phyloP scores from a whole-genome alignment of 2,329 filamentous ascomycete genomes.

The Colletotrichum viniferum region DNA sequence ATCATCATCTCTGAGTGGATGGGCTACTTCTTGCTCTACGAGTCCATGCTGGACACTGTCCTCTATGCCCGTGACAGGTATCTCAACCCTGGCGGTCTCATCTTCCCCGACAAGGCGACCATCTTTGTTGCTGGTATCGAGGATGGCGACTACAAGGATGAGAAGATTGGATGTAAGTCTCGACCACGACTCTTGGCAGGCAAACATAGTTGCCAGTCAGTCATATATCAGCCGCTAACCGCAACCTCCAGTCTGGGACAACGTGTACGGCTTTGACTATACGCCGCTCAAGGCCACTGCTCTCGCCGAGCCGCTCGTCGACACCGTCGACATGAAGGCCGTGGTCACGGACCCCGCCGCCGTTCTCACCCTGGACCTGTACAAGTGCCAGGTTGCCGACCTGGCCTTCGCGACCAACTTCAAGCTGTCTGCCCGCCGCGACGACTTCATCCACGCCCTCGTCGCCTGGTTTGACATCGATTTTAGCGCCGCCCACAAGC shows the following conservation, averaged over 20 bases:
- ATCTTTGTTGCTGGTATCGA: slow-evolving; percentile 97
- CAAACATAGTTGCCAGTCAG: not conserved
- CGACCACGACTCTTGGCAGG: not conserved
- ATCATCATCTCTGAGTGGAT: slow-evolving; percentile 99
- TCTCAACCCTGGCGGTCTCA: slow-evolving; percentile 83
- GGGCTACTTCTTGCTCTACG: slow-evolving; percentile 98
- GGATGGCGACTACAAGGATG: slow-evolving; percentile 99
- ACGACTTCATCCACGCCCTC: slow-evolving; percentile 94
- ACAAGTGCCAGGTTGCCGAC: slow-evolving; percentile 84
- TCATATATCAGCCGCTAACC: not conserved
- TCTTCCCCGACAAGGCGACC: slow-evolving; percentile 98
- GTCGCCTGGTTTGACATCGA: slow-evolving; percentile 99
- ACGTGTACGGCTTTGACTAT: slow-evolving; percentile 98
- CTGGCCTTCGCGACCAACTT: slow-evolving; percentile 85
- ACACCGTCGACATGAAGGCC: slow-evolving; percentile 96
- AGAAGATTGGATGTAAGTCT: slow-evolving; percentile 96
- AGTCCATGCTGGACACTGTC: slow-evolving; percentile 98
- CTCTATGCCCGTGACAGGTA: slow-evolving; percentile 95
- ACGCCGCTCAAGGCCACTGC: slow-evolving; percentile 91
- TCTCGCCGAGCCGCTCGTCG: slow-evolving; percentile 93
- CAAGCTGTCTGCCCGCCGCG: slow-evolving; percentile 76
- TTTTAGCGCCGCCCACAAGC: slow-evolving; percentile 98
- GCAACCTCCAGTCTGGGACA: slow-evolving; percentile 83
- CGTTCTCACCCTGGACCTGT: slow-evolving; percentile 89
- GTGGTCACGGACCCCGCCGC: slow-evolving; percentile 89